Conservation (phyloP, 2,329 filamentous ascomycete genomes). For the Alternaria sp. region DNA sequence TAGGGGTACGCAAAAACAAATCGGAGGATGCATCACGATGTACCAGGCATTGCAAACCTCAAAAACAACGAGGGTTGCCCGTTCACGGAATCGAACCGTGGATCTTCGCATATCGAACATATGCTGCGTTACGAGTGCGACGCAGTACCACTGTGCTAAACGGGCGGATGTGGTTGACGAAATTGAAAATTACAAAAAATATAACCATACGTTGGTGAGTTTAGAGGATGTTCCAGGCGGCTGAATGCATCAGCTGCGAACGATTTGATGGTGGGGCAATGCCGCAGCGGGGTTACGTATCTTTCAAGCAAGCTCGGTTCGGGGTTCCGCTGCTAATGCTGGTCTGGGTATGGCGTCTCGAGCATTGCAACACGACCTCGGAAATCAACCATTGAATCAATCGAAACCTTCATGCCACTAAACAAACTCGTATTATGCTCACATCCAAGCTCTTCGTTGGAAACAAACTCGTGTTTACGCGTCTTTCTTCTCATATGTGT, state of each 20-base stretch:
- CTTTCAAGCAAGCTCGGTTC: background rate
- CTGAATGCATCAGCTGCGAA: background rate
- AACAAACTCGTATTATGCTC: background rate
- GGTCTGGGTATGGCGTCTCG: background rate
- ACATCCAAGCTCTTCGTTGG: background rate
- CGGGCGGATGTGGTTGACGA: constrained; percentile 1
- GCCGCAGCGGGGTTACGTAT: background rate
- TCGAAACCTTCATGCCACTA: background rate
- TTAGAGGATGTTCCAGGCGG: background rate
- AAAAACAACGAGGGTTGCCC: constrained; percentile 3
- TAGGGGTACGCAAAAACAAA: background rate
- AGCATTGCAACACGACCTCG: background rate
- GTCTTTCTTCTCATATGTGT: background rate
- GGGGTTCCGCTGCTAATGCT: background rate
- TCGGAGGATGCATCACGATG: background rate
- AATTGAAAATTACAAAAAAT: background rate
- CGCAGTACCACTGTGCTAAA: constrained; percentile 21
- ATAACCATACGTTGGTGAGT: background rate
- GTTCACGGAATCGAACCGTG: constrained; percentile 13
- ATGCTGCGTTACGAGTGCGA: constrained; percentile 17
- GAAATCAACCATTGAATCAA: background rate
- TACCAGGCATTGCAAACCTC: background rate
- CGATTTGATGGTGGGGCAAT: background rate
- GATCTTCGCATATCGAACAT: constrained; percentile 13
- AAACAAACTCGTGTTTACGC: background rate